Conservation (phyloP, 1,139 yeast species). For the Suhomyces maxii region DNA sequence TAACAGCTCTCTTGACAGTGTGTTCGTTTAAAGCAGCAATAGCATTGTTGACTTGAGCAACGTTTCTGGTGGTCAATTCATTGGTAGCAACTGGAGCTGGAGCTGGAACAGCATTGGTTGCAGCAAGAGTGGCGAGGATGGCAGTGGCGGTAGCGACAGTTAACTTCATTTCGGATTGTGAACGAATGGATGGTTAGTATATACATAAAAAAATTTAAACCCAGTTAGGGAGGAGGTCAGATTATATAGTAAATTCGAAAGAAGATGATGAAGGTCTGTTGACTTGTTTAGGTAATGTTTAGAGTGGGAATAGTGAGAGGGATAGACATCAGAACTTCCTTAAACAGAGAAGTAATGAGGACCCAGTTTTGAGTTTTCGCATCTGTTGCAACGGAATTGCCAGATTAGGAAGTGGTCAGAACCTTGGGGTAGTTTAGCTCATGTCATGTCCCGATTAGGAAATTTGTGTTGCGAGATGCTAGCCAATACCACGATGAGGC, state of each 20-base stretch:
- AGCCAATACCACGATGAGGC: too few species aligned
- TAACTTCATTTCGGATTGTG: conserved; percentile 29
- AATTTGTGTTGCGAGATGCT: neutral
- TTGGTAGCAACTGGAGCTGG: conserved; percentile 9
- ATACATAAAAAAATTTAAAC: neutral
- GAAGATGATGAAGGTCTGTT: neutral
- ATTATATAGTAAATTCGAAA: conserved; percentile 2
- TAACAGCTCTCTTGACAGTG: conserved; percentile 32
- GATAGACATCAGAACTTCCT: conserved; percentile 9
- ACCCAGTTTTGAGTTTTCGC: conserved; percentile 5
- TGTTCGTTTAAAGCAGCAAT: conserved; percentile 31
- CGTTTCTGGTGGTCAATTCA: conserved; percentile 34
- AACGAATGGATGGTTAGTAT: conserved; percentile 3
- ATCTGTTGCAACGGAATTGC: conserved; percentile 8
- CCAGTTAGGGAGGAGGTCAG: neutral
- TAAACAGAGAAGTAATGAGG: conserved; percentile 8
- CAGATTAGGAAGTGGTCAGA: conserved; percentile 5
- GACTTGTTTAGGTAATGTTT: conserved; percentile 5
- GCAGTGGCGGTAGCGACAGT: conserved; percentile 32
- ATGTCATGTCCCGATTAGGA: conserved; percentile 17
- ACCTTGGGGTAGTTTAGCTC: neutral
- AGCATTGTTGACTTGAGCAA: conserved; percentile 27
- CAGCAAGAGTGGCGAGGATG: conserved; percentile 32
- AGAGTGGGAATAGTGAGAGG: neutral
- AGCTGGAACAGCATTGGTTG: conserved; percentile 38